These are phyloP conservation scores for Scleroderma citrinum DNA, from an alignment of 768 basidiomycete species.

Conservation along the genomic window DNA sequence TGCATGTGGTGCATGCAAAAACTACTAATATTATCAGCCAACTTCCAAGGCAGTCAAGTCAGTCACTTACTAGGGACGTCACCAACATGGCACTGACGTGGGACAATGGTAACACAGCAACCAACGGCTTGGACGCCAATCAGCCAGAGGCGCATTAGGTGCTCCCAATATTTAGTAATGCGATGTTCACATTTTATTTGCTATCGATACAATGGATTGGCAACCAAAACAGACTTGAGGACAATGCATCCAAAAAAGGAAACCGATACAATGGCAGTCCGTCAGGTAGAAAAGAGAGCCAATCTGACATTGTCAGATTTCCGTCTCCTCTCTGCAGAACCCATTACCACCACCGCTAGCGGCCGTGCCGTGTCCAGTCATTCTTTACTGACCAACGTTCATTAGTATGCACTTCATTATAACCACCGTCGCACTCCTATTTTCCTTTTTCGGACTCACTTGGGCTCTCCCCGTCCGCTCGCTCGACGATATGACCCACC, in stretches of 20 bases:
- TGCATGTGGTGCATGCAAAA: not conserved
- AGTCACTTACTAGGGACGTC: not conserved
- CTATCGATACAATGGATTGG: too few relatives aligned
- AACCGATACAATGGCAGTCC: not conserved
- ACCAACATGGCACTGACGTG: not conserved
- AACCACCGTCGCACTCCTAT: conserved; percentile 9
- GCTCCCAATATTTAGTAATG: too few relatives aligned
- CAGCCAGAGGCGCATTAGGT: not conserved
- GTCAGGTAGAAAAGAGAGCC: not conserved
- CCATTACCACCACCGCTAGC: not conserved
- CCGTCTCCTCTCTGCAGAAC: not conserved
- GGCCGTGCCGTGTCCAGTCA: conserved; percentile 1
- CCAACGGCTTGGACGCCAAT: too few relatives aligned
- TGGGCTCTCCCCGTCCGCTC: conserved; percentile 13
- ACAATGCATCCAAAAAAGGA: conserved; percentile 1
- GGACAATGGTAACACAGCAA: not conserved
- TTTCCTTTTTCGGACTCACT: conserved; percentile 3
- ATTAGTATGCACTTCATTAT: conserved; percentile 13
- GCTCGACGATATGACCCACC: not conserved
- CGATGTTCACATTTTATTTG: too few relatives aligned
- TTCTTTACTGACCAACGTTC: not conserved
- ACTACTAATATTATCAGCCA: not conserved
- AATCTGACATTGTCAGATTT: not conserved
- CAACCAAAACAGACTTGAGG: not conserved
- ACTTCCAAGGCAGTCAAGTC: too few relatives aligned